Evolutionary conservation across 106 monocot genomes (phyloP).

Genomic region (Hemerocallis citrina): DNA sequence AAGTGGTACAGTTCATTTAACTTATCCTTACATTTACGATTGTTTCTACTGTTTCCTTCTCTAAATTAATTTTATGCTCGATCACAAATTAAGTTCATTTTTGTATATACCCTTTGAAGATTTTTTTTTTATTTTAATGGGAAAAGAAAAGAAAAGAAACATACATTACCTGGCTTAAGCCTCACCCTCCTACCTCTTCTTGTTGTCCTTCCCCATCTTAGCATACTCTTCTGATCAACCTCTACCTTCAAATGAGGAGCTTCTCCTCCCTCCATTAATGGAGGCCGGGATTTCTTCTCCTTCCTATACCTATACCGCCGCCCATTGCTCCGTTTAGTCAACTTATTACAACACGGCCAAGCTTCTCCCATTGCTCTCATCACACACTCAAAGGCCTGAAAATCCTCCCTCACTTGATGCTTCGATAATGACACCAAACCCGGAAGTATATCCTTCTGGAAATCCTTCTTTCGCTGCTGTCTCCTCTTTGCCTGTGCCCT

Average conservation of each 20-base stretch:
- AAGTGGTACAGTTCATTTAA: too few relatives aligned
- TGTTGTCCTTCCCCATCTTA: conserved; percentile 8
- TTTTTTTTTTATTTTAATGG: too few relatives aligned
- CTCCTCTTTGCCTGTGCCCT: conserved; percentile 34
- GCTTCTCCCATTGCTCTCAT: conserved; percentile 32
- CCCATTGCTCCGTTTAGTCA: neutral
- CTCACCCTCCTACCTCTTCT: conserved; percentile 15
- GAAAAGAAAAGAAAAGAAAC: too few relatives aligned
- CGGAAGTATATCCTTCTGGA: conserved; percentile 85
- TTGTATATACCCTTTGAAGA: too few relatives aligned
- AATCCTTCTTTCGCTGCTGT: conserved; percentile 47
- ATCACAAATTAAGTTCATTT: too few relatives aligned
- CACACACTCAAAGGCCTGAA: conserved; percentile 48
- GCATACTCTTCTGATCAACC: neutral
- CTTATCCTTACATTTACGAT: too few relatives aligned
- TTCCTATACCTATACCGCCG: neutral
- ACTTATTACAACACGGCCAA: neutral
- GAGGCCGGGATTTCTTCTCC: neutral
- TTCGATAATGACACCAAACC: conserved; percentile 49
- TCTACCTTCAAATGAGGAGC: neutral
- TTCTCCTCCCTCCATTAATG: too few relatives aligned
- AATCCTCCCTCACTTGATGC: conserved; percentile 65
- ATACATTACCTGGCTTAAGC: conserved; percentile 1
- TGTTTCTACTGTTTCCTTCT: too few relatives aligned
- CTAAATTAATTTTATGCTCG: too few relatives aligned